Conservation (phyloP, 305 asterid genomes). For the Fraxinus sp. region DNA sequence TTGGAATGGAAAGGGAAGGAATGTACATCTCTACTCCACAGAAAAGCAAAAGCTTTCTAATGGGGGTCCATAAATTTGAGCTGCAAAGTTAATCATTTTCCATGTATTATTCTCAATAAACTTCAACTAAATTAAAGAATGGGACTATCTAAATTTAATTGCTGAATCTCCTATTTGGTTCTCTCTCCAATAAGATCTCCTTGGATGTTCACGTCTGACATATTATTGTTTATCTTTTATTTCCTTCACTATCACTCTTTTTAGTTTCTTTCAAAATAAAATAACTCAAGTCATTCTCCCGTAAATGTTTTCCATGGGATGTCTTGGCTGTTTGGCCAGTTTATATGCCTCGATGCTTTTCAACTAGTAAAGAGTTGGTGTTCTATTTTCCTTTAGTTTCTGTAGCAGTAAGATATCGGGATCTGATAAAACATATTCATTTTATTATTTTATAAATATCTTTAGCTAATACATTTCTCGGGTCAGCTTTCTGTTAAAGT, state of each 20-base stretch:
- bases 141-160: not conserved
- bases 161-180: not conserved
- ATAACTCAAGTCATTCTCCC: not conserved
- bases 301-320: not conserved
- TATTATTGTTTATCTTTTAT: not conserved
- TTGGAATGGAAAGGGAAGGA: not conserved
- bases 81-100: not conserved
- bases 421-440: not conserved
- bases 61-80: not conserved
- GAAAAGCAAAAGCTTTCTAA: not conserved
- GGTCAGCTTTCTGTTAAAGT: not conserved
- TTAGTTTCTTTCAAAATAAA: not conserved
- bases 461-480: not conserved
- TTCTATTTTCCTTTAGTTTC: not conserved
- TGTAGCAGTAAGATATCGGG: not conserved
- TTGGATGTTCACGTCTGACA: not conserved
- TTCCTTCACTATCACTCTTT: not conserved
- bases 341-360: not conserved
- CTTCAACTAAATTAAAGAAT: not conserved
- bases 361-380: not conserved
- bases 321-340: not conserved
- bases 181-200: not conserved
- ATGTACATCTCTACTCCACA: not conserved
- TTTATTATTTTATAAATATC: not conserved
- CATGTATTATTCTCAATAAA: not conserved